These are phyloP conservation scores for Aspergillus olivimuriae DNA, from an alignment of 495 filamentous ascomycete genomes.

Conservation along the genomic window DNA sequence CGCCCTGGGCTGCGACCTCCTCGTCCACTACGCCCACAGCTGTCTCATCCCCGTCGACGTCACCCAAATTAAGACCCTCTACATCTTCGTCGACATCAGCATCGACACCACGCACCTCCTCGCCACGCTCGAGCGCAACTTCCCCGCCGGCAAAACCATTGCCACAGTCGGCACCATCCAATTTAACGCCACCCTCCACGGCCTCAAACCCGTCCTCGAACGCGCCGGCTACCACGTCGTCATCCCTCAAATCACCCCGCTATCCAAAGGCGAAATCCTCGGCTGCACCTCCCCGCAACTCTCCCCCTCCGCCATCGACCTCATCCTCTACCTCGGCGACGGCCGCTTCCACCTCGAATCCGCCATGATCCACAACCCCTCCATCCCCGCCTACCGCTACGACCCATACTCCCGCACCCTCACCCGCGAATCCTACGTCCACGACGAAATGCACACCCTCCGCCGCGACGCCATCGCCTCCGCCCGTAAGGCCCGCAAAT, in stretches of 20 bases:
- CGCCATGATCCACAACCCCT: conserved; percentile 97
- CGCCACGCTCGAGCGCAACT: conserved; percentile 83
- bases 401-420: conserved; percentile 92
- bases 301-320: conserved; percentile 50
- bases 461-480: conserved; percentile 68
- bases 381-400: conserved; percentile 87
- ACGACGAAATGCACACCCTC: conserved; percentile 79
- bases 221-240: conserved; percentile 73
- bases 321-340: conserved; percentile 90
- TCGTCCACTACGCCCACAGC: conserved; percentile 96
- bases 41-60: conserved; percentile 95
- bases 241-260: conserved; percentile 86
- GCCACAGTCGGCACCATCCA: conserved; percentile 97
- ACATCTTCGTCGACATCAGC: conserved; percentile 96
- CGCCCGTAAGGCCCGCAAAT: conserved; percentile 72
- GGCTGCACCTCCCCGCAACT: conserved; percentile 90
- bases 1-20: conserved; percentile 86
- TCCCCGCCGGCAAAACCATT: conserved; percentile 73
- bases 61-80: conserved; percentile 90
- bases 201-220: conserved; percentile 66
- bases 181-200: conserved; percentile 95
- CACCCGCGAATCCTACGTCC: conserved; percentile 82
- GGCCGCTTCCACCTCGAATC: conserved; percentile 96
- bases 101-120: conserved; percentile 87
- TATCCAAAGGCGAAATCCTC: conserved; percentile 90